phyloP scores from a whole-genome alignment of 495 filamentous ascomycete species.

The Talaromyces ruber region DNA sequence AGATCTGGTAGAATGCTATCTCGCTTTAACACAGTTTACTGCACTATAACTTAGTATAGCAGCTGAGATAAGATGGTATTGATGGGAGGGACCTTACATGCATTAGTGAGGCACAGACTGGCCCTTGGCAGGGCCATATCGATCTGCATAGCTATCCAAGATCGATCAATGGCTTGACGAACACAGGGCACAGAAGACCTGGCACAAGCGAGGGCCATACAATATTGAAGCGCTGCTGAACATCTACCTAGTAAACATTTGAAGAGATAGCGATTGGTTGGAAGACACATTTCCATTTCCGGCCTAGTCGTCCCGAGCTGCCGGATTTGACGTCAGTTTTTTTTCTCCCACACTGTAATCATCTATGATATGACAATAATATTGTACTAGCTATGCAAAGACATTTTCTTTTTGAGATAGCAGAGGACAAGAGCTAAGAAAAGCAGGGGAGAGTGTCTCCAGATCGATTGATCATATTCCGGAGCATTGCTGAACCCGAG shows the following conservation, averaged over 20 bases:
- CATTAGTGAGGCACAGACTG: neutral
- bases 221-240: too few relatives aligned
- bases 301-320: neutral
- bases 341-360: too few relatives aligned
- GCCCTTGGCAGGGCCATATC: neutral
- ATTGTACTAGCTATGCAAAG: neutral
- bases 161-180: neutral
- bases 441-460: neutral
- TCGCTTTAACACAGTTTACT: too few relatives aligned
- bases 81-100: neutral
- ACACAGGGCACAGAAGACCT: neutral
- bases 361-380: too few relatives aligned
- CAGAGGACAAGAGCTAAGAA: neutral
- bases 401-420: neutral
- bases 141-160: neutral
- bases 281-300: slow-evolving; percentile 3
- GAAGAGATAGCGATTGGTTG: neutral
- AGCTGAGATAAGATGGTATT: too few relatives aligned
- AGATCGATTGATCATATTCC: neutral
- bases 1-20: too few relatives aligned
- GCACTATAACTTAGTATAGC: too few relatives aligned
- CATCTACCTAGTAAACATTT: too few relatives aligned
- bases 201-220: neutral
- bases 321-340: slow-evolving; percentile 1
- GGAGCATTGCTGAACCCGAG: neutral